Evolutionary conservation across 495 filamentous ascomycete genomes (phyloP), one percentile per base, ranked within the genome.

Genomic region (Penicillium taxi): DNA sequence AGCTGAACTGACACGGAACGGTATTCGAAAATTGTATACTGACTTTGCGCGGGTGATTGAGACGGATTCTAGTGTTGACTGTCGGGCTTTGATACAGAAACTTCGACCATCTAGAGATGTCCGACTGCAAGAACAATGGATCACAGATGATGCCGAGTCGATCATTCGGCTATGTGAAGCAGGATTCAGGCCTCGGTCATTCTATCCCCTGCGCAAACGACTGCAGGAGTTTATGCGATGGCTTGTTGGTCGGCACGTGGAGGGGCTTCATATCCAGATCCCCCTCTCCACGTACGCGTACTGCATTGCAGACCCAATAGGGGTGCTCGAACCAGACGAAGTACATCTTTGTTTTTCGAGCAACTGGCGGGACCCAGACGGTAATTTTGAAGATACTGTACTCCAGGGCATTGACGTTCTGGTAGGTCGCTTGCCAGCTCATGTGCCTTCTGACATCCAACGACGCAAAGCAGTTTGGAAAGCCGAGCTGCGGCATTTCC

Each of bases 401-500:
- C 56, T 91, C 1, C 58, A 84, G 41, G 73, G 77, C 13, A 63
- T 79, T n/a, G 80, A 94, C 37, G 69, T 94, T 16, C 70, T 98
- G 0, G 86, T 96, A 6, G 84, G 83, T n/a, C 79, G 91, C 14
- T 77, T 81, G 3, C 89, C 91, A 0, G 83, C 87, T 1, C 76
- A 86, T 47, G 70, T 84, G 13, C 74, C 79, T 0, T 89, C 84
- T 9, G 89, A 98, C 53, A 81, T 98, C 2, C 89, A 95, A 48
- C 57, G 58, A 73, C 76, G 56, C 70, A 80, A 31, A 58, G 74
- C 76, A 0, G 70, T 81, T 1, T 84, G 63, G 70, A 80, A 73
- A 27, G 59, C 64, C 0, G 80, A 86, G 41, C 70, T 98, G 0
- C 70, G 76, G 4, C 72, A 78, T n/a, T 69, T 94, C 13, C 79